A percentile compares a stretch with the other conserved stretches of the same genome.
These are phyloP conservation scores for Pterulicium gracile DNA, from an alignment of 1,284 basidiomycete species.

Conservation along the genomic window DNA sequence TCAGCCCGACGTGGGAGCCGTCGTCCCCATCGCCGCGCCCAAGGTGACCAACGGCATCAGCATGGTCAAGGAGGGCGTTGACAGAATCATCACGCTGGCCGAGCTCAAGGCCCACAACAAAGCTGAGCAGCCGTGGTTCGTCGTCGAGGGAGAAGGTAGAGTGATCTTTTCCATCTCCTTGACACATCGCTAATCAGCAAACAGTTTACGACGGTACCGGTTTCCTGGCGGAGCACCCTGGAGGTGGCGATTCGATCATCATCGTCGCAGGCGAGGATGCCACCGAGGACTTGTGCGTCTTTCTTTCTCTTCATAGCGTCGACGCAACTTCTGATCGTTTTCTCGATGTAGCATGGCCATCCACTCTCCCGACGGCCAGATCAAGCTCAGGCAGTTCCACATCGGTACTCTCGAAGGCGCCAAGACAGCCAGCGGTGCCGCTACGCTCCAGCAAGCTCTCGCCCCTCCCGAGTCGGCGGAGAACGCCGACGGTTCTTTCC, in stretches of 20 bases:
- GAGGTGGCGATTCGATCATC: conserved; percentile 49
- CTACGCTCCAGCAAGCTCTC: conserved; percentile 6
- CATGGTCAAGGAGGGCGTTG: conserved; percentile 30
- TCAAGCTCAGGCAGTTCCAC: conserved; percentile 34
- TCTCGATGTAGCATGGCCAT: conserved; percentile 15
- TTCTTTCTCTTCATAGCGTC: background rate
- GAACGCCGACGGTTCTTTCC: conserved; percentile 24
- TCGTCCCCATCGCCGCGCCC: background rate
- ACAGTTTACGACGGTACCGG: conserved; percentile 37
- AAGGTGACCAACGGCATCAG: conserved; percentile 14
- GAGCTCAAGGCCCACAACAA: conserved; percentile 31
- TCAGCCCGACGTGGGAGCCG: background rate
- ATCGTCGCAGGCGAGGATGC: conserved; percentile 54
- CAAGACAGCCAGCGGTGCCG: conserved; percentile 4
- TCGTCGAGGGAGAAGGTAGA: conserved; percentile 43
- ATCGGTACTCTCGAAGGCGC: conserved; percentile 15
- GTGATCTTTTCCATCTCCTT: conserved; percentile 1
- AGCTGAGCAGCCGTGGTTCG: conserved; percentile 46
- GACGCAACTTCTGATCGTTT: background rate
- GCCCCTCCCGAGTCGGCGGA: background rate
- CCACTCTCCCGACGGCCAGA: conserved; percentile 35
- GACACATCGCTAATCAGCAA: background rate
- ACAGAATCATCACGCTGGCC: conserved; percentile 31
- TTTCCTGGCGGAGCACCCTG: conserved; percentile 53
- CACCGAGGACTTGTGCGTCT: conserved; percentile 42